Conservation (phyloP, 805 yeast species). For the Myxozyma udenii region DNA sequence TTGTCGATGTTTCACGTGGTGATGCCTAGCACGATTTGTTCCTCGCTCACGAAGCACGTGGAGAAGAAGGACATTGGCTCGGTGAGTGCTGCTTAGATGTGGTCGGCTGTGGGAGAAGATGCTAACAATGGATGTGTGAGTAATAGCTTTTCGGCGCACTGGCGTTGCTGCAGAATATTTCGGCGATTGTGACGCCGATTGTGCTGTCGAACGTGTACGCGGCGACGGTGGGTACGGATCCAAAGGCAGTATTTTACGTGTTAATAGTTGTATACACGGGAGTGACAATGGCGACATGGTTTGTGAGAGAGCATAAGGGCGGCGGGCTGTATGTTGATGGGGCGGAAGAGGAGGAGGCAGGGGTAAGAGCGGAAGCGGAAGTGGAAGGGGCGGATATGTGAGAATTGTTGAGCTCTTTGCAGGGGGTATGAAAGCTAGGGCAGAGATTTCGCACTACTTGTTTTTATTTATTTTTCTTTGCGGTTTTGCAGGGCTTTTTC, state of each 20-base stretch:
- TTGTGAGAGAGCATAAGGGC: slow-evolving; percentile 11
- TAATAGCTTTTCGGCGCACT: slow-evolving; percentile 27
- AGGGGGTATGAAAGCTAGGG: too few relatives aligned
- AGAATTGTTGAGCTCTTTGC: too few relatives aligned
- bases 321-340: slow-evolving; percentile 27
- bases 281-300: slow-evolving; percentile 12
- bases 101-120: neutral
- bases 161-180: slow-evolving; percentile 19
- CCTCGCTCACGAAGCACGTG: slow-evolving; percentile 28
- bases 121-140: neutral
- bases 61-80: slow-evolving; percentile 27
- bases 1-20: neutral
- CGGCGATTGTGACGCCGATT: slow-evolving; percentile 22
- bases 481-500: too few relatives aligned
- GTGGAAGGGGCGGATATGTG: neutral
- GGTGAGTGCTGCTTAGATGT: slow-evolving; percentile 2
- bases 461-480: too few relatives aligned
- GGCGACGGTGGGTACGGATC: slow-evolving; percentile 23
- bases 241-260: slow-evolving; percentile 19
- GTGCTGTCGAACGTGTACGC: slow-evolving; percentile 21
- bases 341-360: slow-evolving; percentile 6
- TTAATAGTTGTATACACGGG: neutral
- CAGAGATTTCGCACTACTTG: too few relatives aligned
- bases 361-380: slow-evolving; percentile 1
- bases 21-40: slow-evolving; percentile 5